Percentiles rank a stretch among this genome's conserved stretches.
Evolutionary conservation across 1,284 basidiomycete genomes (phyloP).

Genomic region (Singerocomus rubriflavus): DNA sequence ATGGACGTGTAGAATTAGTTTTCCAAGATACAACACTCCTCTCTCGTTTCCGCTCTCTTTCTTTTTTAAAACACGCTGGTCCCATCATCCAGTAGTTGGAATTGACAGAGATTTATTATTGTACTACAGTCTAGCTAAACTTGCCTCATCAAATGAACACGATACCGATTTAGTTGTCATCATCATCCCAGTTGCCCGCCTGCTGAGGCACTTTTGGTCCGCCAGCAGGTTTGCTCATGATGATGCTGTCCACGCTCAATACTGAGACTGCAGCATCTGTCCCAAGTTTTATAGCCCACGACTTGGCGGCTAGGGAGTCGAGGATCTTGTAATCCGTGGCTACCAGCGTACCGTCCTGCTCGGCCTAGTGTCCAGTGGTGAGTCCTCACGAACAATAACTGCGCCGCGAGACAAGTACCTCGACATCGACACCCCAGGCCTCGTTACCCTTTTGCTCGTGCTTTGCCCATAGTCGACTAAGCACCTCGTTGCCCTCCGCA

Average conservation of each 20-base stretch:
- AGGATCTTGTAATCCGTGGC: slow-evolving; percentile 66
- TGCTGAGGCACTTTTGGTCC: slow-evolving; percentile 84
- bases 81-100: slow-evolving; percentile 21
- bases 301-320: slow-evolving; percentile 85
- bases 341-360: slow-evolving; percentile 71
- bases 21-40: slow-evolving; percentile 9
- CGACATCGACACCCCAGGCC: slow-evolving; percentile 89
- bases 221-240: slow-evolving; percentile 93
- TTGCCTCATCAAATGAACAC: slow-evolving; percentile 7
- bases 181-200: slow-evolving; percentile 80
- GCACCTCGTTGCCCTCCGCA: slow-evolving; percentile 88
- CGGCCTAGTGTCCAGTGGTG: slow-evolving; percentile 46
- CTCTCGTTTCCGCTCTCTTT: background rate
- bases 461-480: slow-evolving; percentile 86
- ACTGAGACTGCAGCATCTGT: slow-evolving; percentile 95
- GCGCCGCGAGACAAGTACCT: slow-evolving; percentile 48
- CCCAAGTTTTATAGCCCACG: slow-evolving; percentile 86
- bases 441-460: slow-evolving; percentile 75
- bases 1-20: slow-evolving; percentile 28
- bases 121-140: slow-evolving; percentile 25
- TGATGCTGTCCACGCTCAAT: slow-evolving; percentile 95
- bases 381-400: background rate
- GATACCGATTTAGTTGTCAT: slow-evolving; percentile 40
- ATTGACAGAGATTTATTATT: slow-evolving; percentile 28
- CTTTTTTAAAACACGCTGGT: slow-evolving; percentile 11